A percentile compares a stretch with the other conserved stretches of the same genome.
phyloP scores from a whole-genome alignment of 2,329 filamentous ascomycete genomes.

The Cladophialophora chaetospira region DNA sequence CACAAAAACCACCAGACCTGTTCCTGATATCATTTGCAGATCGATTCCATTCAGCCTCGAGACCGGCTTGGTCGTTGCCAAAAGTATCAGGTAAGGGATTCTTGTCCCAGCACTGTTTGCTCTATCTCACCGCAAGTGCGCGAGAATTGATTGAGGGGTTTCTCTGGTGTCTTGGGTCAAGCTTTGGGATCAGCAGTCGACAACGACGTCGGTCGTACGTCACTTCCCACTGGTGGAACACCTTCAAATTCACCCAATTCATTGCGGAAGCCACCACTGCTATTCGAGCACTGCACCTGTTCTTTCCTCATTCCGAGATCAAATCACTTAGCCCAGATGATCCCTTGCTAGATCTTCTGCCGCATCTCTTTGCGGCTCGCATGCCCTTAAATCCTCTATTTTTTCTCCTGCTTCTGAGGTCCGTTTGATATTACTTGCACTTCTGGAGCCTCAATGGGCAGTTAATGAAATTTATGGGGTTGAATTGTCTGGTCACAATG shows the following conservation, averaged over 20 bases:
- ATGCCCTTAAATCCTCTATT: too few species aligned
- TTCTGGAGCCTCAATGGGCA: background rate
- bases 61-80: background rate
- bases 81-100: slow-evolving; percentile 1
- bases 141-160: background rate
- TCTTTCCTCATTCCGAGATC: background rate
- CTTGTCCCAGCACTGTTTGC: background rate
- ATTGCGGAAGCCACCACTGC: background rate
- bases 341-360: background rate
- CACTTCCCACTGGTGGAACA: slow-evolving; percentile 16
- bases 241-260: slow-evolving; percentile 1
- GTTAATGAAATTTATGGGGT: too few species aligned
- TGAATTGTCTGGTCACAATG: slow-evolving; percentile 1
- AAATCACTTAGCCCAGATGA: background rate
- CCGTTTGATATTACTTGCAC: background rate
- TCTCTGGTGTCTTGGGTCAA: background rate
- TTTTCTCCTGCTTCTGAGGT: slow-evolving; percentile 1
- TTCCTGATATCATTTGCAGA: slow-evolving; percentile 22
- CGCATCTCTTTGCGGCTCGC: background rate
- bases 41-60: slow-evolving; percentile 19
- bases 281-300: slow-evolving; percentile 2
- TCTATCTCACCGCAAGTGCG: background rate
- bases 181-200: slow-evolving; percentile 13
- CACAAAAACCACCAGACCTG: slow-evolving; percentile 13
- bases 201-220: slow-evolving; percentile 23